phyloP scores from a whole-genome alignment of 306 rosid species.

The Abrus pulchellus region DNA sequence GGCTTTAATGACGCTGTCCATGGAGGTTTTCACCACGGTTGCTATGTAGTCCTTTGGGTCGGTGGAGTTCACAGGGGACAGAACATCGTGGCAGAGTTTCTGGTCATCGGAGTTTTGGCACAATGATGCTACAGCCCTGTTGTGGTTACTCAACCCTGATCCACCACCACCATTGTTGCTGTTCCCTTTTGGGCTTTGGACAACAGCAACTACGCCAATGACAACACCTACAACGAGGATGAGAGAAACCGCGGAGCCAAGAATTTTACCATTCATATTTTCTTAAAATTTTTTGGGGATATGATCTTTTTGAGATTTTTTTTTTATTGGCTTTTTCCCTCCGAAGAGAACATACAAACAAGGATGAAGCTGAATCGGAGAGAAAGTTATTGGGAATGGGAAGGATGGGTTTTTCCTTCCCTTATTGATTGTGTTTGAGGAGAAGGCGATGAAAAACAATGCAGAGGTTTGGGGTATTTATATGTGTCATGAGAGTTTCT shows the following conservation, averaged over 20 bases:
- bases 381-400: background rate
- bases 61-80: background rate
- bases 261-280: constrained; percentile 49
- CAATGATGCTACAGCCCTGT: constrained; percentile 46
- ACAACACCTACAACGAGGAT: constrained; percentile 67
- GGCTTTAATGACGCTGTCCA: constrained; percentile 54
- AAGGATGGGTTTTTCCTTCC: background rate
- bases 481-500: background rate
- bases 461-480: background rate
- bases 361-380: background rate
- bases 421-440: background rate
- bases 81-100: constrained; percentile 51
- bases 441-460: background rate
- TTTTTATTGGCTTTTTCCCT: background rate
- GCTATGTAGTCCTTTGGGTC: constrained; percentile 55
- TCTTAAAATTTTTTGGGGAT: constrained; percentile 15
- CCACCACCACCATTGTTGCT: background rate
- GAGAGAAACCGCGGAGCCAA: constrained; percentile 50
- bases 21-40: constrained; percentile 48
- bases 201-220: constrained; percentile 38
- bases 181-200: background rate
- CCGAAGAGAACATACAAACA: background rate
- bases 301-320: background rate
- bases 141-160: background rate
- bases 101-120: constrained; percentile 51